Percentiles rank a stretch among this genome's conserved stretches.
phyloP scores from a whole-genome alignment of 768 basidiomycete genomes.

The Tubosaeta brunneosetosa region DNA sequence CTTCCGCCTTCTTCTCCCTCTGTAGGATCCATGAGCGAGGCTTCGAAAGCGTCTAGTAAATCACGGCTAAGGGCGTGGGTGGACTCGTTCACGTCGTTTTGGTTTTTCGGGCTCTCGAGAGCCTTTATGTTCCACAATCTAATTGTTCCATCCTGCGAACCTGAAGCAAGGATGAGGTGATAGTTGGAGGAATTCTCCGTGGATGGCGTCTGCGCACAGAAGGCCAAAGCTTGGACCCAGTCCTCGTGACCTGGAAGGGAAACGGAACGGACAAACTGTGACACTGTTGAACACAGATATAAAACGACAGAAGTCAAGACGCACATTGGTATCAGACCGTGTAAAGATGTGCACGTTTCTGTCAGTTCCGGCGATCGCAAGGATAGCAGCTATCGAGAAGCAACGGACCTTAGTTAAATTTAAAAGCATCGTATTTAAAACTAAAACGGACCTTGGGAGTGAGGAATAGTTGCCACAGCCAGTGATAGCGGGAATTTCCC shows the following conservation, averaged over 20 bases:
- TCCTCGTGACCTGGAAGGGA: slow-evolving; percentile 86
- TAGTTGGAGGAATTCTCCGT: slow-evolving; percentile 19
- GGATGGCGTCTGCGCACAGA: slow-evolving; percentile 37
- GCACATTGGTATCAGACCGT: slow-evolving; percentile 53
- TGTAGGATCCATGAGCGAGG: slow-evolving; percentile 63
- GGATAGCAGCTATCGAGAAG: slow-evolving; percentile 46
- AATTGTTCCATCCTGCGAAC: slow-evolving; percentile 92
- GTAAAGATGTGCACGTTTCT: slow-evolving; percentile 74
- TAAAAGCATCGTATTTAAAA: slow-evolving; percentile 1
- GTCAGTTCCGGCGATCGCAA: slow-evolving; percentile 87
- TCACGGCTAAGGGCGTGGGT: slow-evolving; percentile 53
- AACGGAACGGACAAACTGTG: slow-evolving; percentile 57
- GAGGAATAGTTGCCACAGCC: slow-evolving; percentile 59
- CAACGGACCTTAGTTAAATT: neutral
- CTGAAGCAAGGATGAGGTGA: slow-evolving; percentile 80
- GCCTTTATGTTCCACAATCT: slow-evolving; percentile 85
- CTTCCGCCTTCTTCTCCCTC: slow-evolving; percentile 76
- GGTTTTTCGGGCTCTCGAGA: slow-evolving; percentile 25
- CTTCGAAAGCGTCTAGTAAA: slow-evolving; percentile 83
- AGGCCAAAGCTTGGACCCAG: slow-evolving; percentile 84
- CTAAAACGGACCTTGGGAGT: slow-evolving; percentile 50
- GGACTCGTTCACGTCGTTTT: slow-evolving; percentile 17
- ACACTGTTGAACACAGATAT: neutral
- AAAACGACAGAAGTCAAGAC: slow-evolving; percentile 15
- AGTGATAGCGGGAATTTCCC: slow-evolving; percentile 75